Base-by-base conservation (phyloP, 2,329 filamentous ascomycete genomes). In the Phyllosticta citrichinensis region DNA sequence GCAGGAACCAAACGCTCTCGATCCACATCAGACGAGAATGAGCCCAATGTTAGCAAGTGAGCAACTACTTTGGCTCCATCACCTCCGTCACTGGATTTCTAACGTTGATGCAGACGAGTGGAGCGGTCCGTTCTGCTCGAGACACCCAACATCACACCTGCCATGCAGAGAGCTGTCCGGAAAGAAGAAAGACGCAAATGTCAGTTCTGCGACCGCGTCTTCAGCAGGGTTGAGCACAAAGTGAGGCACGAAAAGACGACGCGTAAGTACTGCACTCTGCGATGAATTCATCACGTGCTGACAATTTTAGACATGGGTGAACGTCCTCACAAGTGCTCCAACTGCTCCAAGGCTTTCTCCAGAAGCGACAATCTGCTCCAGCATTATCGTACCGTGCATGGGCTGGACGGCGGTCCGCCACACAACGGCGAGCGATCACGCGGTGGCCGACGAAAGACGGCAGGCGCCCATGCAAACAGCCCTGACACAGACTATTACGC, bases 291-390 rank as follows among this genome's bases (percentile, higher is more conserved):
- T n/a, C 6, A n/a, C 40, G n/a, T 47, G 14, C 58, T 56, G 20
- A 56, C 53, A 8, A 11, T 12, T 27, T 6, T 14, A 60, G 58
- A 60, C 33, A 60, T 60, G 58, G 58, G 58, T 9, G 58, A 60
- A n/a, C 55, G 55, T 19, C 58, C 58, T 11, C 55, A 55, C 24
- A 53, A 60, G 20, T 60, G 58, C 53, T 54, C 55, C 14, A 30
- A 56, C 30, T 60, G 58, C 53, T 60, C 58, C 10, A 60, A 60
- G 19, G 58, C 58, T 14, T 60, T 60, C 35, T 60, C 58, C 3
- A 60, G 58, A n/a, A 60, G 58, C 35, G 58, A 60, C 22, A 60
- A 60, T n/a, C 55, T 60, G 19, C 58, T 55, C 14, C 58, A 60
- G 25, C 58, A 60, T 20, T 27, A 55, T 30, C 52, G 58, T 14